Percentiles rank a stretch among this genome's conserved stretches.
Conservation (phyloP, 768 basidiomycete species). For the Lactarius pseudohatsudake region DNA sequence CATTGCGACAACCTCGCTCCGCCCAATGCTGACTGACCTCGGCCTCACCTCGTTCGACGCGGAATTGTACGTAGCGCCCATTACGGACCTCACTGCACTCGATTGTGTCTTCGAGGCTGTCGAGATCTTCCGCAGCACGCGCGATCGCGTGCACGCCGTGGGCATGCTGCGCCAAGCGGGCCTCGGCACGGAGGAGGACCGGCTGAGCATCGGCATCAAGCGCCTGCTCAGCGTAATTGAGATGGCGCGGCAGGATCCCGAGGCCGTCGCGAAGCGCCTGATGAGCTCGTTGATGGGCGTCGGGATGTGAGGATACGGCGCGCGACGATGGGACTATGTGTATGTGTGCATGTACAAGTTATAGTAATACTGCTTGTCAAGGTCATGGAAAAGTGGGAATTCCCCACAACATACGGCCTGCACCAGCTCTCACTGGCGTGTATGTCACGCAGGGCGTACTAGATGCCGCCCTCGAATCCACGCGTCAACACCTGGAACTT, state of each 20-base stretch:
- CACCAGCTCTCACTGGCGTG: background rate
- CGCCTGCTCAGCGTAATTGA: constrained; percentile 89
- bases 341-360: background rate
- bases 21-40: constrained; percentile 80
- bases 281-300: constrained; percentile 61
- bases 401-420: too few species aligned
- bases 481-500: background rate
- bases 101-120: constrained; percentile 77
- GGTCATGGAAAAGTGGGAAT: too few species aligned
- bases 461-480: background rate
- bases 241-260: constrained; percentile 96
- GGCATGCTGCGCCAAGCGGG: constrained; percentile 72
- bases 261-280: constrained; percentile 72
- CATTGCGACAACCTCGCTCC: constrained; percentile 89
- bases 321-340: background rate
- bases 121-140: constrained; percentile 61
- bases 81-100: constrained; percentile 68
- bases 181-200: constrained; percentile 49
- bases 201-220: constrained; percentile 87
- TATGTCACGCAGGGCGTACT: background rate
- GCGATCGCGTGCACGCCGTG: constrained; percentile 59
- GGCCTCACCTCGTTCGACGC: constrained; percentile 88
- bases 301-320: constrained; percentile 34
- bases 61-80: constrained; percentile 79
- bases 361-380: background rate